These are phyloP conservation scores for Zhuliangozyma parablackwelliae DNA, from an alignment of 1,139 yeast genomes.

Conservation along the genomic window DNA sequence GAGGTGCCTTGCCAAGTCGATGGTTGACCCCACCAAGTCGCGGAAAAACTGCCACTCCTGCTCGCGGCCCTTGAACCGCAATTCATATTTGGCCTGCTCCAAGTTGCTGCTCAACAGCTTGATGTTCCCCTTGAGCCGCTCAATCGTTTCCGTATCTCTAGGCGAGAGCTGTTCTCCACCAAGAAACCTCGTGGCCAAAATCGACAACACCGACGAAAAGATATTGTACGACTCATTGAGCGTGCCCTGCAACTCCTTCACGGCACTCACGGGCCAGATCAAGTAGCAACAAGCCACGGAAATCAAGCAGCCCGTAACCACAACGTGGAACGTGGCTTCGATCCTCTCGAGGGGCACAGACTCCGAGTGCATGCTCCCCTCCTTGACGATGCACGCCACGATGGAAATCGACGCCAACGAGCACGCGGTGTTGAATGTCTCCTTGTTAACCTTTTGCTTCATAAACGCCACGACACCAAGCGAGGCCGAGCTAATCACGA, in stretches of 20 bases:
- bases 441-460: slow-evolving; percentile 64
- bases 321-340: slow-evolving; percentile 54
- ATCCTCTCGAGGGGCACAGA: slow-evolving; percentile 56
- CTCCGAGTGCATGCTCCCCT: slow-evolving; percentile 64
- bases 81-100: slow-evolving; percentile 64
- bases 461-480: slow-evolving; percentile 64
- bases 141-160: slow-evolving; percentile 33
- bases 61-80: slow-evolving; percentile 51
- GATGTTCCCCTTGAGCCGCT: slow-evolving; percentile 37
- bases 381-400: slow-evolving; percentile 71
- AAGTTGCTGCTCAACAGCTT: slow-evolving; percentile 37
- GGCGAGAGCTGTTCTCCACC: slow-evolving; percentile 43
- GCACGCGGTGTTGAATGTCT: slow-evolving; percentile 77
- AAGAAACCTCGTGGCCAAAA: slow-evolving; percentile 52
- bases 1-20: slow-evolving; percentile 51
- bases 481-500: slow-evolving; percentile 50
- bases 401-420: slow-evolving; percentile 71
- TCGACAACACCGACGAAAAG: slow-evolving; percentile 49
- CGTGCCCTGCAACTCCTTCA: slow-evolving; percentile 36
- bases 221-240: slow-evolving; percentile 52
- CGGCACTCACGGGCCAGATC: slow-evolving; percentile 65
- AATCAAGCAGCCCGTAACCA: slow-evolving; percentile 56
- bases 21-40: slow-evolving; percentile 48
- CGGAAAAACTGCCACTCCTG: slow-evolving; percentile 44
- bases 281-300: slow-evolving; percentile 56